phyloP scores from a whole-genome alignment of 202 grass and related monocot genomes.

The Setaria viridis region DNA sequence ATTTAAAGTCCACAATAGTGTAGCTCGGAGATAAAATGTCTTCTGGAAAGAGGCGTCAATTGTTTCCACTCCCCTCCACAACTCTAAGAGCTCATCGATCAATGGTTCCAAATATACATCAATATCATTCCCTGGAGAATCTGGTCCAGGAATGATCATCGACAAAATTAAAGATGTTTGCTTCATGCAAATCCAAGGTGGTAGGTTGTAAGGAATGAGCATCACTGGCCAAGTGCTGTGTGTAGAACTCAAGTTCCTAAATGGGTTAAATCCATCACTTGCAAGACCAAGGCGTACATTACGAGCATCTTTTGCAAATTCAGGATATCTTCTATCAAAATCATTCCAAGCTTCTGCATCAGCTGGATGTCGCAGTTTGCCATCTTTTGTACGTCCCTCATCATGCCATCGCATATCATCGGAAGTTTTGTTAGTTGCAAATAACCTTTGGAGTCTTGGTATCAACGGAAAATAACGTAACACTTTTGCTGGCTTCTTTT shows the following conservation, averaged over 20 bases:
- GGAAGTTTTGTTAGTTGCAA: conserved; percentile 1
- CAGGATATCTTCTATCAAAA: background rate
- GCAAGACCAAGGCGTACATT: conserved; percentile 17
- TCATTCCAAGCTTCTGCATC: background rate
- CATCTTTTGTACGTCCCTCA: background rate
- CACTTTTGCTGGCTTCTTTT: background rate
- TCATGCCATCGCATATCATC: conserved; percentile 26
- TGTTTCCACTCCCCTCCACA: background rate
- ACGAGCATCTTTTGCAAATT: background rate
- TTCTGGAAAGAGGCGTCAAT: background rate
- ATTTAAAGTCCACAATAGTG: conserved; percentile 33
- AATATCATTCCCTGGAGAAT: conserved; percentile 28
- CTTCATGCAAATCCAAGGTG: too few species aligned
- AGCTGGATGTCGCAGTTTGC: background rate
- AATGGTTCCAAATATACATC: conserved; percentile 24
- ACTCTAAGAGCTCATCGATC: conserved; percentile 23
- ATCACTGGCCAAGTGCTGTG: conserved; percentile 45
- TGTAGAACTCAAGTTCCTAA: background rate
- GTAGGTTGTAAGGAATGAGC: conserved; percentile 37
- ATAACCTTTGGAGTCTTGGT: conserved; percentile 25
- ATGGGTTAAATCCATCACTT: conserved; percentile 44
- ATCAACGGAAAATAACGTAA: conserved; percentile 27
- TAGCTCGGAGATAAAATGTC: background rate
- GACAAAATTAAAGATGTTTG: too few species aligned
- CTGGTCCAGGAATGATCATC: conserved; percentile 12